A percentile compares a stretch with the other conserved stretches of the same genome.
These are phyloP conservation scores for Colletotrichum sp. DNA, from an alignment of 2,329 filamentous ascomycete genomes.

Conservation along the genomic window DNA sequence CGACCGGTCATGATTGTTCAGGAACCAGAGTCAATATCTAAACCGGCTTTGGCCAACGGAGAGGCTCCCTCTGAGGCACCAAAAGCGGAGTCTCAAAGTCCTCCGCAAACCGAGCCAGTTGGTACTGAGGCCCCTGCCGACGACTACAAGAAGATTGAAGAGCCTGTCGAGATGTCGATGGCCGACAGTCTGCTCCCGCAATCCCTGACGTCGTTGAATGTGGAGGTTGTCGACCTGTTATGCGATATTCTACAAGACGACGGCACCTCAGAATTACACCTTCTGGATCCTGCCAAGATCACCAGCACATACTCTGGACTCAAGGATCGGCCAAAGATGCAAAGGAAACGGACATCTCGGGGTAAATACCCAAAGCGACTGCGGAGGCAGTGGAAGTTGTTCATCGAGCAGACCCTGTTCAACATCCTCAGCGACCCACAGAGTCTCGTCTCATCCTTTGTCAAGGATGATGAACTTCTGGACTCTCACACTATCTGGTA, in stretches of 20 bases:
- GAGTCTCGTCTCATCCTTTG: slow-evolving; percentile 62
- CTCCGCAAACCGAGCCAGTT: neutral
- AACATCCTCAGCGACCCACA: slow-evolving; percentile 64
- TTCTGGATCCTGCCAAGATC: slow-evolving; percentile 40
- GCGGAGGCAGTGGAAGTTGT: slow-evolving; percentile 60
- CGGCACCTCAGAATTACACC: slow-evolving; percentile 53
- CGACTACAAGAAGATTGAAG: slow-evolving; percentile 3
- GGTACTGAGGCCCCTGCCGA: neutral
- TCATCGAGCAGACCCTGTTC: slow-evolving; percentile 69
- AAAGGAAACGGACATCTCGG: slow-evolving; percentile 33
- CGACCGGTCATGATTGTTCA: slow-evolving; percentile 4
- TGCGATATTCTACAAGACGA: slow-evolving; percentile 66
- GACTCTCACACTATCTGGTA: slow-evolving; percentile 69
- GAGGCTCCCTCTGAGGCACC: neutral
- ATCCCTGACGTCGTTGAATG: slow-evolving; percentile 56
- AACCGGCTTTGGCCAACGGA: neutral
- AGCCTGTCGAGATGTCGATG: slow-evolving; percentile 25
- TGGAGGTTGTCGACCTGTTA: slow-evolving; percentile 63
- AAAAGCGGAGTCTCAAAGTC: neutral
- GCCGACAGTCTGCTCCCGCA: slow-evolving; percentile 56
- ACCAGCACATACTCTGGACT: slow-evolving; percentile 8
- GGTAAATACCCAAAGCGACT: slow-evolving; percentile 32
- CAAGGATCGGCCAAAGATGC: slow-evolving; percentile 28
- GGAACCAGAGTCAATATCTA: slow-evolving; percentile 8
- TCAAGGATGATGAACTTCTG: slow-evolving; percentile 53